Evolutionary conservation across 1,284 basidiomycete genomes (phyloP).

Genomic region (Moniliophthora roreri): DNA sequence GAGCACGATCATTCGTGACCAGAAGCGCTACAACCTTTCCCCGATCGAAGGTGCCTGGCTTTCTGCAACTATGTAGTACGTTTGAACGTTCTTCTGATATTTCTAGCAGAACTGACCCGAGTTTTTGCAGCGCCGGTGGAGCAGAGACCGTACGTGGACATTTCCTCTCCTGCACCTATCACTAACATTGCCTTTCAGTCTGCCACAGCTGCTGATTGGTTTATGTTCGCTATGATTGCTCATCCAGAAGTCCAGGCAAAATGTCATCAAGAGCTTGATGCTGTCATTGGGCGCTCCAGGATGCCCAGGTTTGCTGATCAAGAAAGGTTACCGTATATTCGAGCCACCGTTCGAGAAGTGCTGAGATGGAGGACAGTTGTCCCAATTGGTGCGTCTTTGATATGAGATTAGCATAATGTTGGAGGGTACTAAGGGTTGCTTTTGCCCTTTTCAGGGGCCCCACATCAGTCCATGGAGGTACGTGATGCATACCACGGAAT

Average conservation of each 20-base stretch:
- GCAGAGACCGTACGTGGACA: constrained; percentile 10
- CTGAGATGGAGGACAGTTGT: constrained; percentile 18
- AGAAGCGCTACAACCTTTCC: neutral
- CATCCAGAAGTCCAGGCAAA: constrained; percentile 27
- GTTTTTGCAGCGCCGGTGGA: constrained; percentile 8
- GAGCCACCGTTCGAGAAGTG: constrained; percentile 19
- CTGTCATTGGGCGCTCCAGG: constrained; percentile 25
- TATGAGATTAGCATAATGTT: neutral
- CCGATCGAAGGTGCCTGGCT: constrained; percentile 10
- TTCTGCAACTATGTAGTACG: constrained; percentile 8
- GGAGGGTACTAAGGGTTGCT: neutral
- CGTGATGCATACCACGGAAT: neutral
- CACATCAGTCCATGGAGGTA: neutral
- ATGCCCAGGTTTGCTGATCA: constrained; percentile 30
- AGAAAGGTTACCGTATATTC: constrained; percentile 25
- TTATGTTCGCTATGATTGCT: constrained; percentile 23
- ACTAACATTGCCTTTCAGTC: constrained; percentile 3
- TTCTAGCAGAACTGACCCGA: neutral
- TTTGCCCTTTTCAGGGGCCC: constrained; percentile 1
- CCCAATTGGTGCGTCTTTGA: constrained; percentile 11
- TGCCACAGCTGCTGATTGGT: constrained; percentile 13
- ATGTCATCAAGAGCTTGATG: constrained; percentile 30
- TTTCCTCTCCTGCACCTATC: neutral
- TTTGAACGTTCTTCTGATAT: neutral
- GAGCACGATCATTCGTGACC: neutral